These are phyloP conservation scores for Actinomortierella wolfii DNA, from an alignment of 371 early-diverging fungal genomes.

Conservation along the genomic window DNA sequence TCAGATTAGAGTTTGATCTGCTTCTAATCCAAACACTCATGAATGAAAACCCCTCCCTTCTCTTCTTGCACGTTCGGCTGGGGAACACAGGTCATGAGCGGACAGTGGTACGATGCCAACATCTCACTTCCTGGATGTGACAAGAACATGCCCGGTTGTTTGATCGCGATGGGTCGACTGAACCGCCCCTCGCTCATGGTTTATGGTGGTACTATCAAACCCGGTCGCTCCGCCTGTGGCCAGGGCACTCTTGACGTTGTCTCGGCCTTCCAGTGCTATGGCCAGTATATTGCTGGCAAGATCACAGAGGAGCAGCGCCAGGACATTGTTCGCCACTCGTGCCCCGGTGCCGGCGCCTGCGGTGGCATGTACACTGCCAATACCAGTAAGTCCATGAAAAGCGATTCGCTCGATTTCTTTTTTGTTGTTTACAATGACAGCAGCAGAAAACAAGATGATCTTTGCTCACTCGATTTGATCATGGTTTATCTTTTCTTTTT, in stretches of 20 bases:
- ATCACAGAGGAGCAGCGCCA: conserved; percentile 85
- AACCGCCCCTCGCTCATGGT: conserved; percentile 96
- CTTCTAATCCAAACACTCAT: neutral
- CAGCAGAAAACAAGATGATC: too few relatives aligned
- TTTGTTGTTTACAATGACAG: neutral
- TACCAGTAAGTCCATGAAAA: conserved; percentile 68
- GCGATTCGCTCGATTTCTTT: neutral
- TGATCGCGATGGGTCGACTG: conserved; percentile 94
- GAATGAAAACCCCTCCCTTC: neutral
- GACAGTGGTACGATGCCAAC: conserved; percentile 96
- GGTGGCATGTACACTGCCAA: conserved; percentile 99
- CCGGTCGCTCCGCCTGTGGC: conserved; percentile 71
- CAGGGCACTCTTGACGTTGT: conserved; percentile 85
- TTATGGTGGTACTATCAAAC: conserved; percentile 90
- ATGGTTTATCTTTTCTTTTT: neutral
- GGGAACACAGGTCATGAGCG: conserved; percentile 84
- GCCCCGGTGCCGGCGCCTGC: conserved; percentile 97
- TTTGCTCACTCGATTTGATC: too few relatives aligned
- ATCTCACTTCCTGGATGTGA: conserved; percentile 95
- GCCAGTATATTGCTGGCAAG: conserved; percentile 86
- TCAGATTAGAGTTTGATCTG: neutral
- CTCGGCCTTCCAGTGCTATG: conserved; percentile 96
- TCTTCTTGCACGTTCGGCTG: neutral
- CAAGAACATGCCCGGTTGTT: conserved; percentile 98
- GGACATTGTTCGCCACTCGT: conserved; percentile 88